Conservation (phyloP, 805 yeast species). For the Nakazawaea siamensis region DNA sequence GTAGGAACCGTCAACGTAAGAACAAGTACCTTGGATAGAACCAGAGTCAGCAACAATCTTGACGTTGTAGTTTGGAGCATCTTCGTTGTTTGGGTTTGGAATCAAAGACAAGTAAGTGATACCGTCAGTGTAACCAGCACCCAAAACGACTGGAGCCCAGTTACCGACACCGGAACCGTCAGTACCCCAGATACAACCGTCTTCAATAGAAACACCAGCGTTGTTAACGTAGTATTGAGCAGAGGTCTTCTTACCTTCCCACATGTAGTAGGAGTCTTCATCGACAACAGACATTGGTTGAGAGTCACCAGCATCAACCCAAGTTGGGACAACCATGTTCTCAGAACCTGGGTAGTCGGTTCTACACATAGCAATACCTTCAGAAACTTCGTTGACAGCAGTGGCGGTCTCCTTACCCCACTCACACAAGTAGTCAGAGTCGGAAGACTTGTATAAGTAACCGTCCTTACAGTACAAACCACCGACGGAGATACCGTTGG, state of each 20-base stretch:
- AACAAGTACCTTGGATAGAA: slow-evolving; percentile 31
- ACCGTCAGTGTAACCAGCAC: slow-evolving; percentile 77
- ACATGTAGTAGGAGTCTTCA: slow-evolving; percentile 65
- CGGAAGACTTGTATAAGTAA: slow-evolving; percentile 66
- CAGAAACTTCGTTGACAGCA: slow-evolving; percentile 54
- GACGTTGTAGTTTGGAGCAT: slow-evolving; percentile 49
- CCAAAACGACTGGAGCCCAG: slow-evolving; percentile 96
- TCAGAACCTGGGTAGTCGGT: slow-evolving; percentile 99
- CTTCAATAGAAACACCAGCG: slow-evolving; percentile 84
- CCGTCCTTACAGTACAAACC: slow-evolving; percentile 86
- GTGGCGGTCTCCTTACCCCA: slow-evolving; percentile 74
- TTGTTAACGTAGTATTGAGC: slow-evolving; percentile 96
- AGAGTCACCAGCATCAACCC: slow-evolving; percentile 57
- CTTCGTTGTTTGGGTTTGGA: slow-evolving; percentile 87
- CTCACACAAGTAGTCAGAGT: slow-evolving; percentile 66
- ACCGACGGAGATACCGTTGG: slow-evolving; percentile 87
- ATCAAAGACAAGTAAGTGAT: slow-evolving; percentile 80
- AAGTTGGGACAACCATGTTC: slow-evolving; percentile 94
- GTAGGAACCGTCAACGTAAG: slow-evolving; percentile 32
- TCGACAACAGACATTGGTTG: slow-evolving; percentile 74
- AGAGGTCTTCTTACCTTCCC: slow-evolving; percentile 79
- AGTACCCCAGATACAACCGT: slow-evolving; percentile 94
- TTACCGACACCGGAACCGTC: slow-evolving; percentile 79
- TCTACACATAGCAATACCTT: slow-evolving; percentile 86
- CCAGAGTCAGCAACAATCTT: slow-evolving; percentile 31